These are phyloP conservation scores for Neurospora sp. DNA, from an alignment of 495 filamentous ascomycete species.

Conservation along the genomic window DNA sequence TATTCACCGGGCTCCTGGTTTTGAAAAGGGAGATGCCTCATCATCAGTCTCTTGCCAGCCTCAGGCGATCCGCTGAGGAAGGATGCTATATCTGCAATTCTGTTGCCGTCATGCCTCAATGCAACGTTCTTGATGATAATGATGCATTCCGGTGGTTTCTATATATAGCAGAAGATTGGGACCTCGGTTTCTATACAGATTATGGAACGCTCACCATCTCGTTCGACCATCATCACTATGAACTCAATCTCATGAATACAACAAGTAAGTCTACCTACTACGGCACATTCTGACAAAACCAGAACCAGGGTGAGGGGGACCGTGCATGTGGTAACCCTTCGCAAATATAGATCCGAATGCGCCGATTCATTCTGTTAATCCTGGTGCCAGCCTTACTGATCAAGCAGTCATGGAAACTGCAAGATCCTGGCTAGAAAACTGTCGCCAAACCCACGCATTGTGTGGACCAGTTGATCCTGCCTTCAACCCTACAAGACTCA, in stretches of 20 bases:
- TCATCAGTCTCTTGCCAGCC: background rate
- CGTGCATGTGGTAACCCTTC: background rate
- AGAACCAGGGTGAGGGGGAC: background rate
- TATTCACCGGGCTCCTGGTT: background rate
- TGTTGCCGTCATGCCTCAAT: background rate
- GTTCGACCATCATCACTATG: accelerated
- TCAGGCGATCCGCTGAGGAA: background rate
- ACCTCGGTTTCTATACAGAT: accelerated
- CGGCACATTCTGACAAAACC: background rate
- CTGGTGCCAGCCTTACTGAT: background rate
- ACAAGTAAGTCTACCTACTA: background rate
- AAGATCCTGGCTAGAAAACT: background rate
- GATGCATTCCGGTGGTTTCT: no score
- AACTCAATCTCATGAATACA: background rate
- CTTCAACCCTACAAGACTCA: background rate
- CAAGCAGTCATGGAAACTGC: background rate
- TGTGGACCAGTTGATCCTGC: background rate
- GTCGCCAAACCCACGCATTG: background rate
- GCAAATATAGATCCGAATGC: background rate
- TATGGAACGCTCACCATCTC: accelerated
- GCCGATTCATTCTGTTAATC: background rate
- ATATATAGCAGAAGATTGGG: accelerated
- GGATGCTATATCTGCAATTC: background rate
- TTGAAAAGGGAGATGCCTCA: accelerated
- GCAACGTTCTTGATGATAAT: background rate